Evolutionary conservation across 768 basidiomycete species (phyloP).

Genomic region (Leccinum subtestaceum): DNA sequence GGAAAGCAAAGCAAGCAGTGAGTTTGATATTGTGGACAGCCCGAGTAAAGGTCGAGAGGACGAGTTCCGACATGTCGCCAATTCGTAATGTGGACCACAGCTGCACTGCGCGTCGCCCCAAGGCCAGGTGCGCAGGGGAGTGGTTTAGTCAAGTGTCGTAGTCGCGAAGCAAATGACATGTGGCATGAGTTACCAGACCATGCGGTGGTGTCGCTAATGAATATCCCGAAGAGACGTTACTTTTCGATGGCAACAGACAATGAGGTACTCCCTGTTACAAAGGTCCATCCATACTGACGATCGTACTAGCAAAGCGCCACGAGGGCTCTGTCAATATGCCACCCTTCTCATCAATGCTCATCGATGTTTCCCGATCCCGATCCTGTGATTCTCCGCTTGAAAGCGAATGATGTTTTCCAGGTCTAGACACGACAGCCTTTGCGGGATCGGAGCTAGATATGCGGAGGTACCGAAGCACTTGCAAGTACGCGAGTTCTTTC

Average conservation of each 20-base stretch:
- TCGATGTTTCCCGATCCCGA: slow-evolving; percentile 19
- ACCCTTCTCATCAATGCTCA: slow-evolving; percentile 29
- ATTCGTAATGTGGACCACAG: not conserved
- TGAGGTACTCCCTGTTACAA: slow-evolving; percentile 5
- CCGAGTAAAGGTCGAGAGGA: not conserved
- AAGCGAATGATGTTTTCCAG: slow-evolving; percentile 54
- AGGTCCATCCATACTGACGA: slow-evolving; percentile 37
- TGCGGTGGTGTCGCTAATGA: not conserved
- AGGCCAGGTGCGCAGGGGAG: not conserved
- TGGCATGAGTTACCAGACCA: not conserved
- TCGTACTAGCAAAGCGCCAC: slow-evolving; percentile 38
- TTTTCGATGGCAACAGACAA: not conserved
- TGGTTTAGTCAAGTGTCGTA: not conserved
- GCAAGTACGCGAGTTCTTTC: slow-evolving; percentile 65
- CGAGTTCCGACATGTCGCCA: not conserved
- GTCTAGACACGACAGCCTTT: slow-evolving; percentile 49
- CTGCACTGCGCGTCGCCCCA: not conserved
- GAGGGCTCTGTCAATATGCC: slow-evolving; percentile 29
- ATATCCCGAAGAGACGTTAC: not conserved
- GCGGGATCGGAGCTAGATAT: slow-evolving; percentile 59
- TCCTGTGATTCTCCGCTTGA: slow-evolving; percentile 5
- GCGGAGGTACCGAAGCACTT: slow-evolving; percentile 72
- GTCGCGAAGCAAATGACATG: not conserved
- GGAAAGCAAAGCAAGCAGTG: not conserved
- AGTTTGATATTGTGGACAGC: not conserved